A percentile compares a stretch with the other conserved stretches of the same genome.
Conservation (phyloP, 1,139 yeast species). For the Geotrichum phurueaensis region DNA sequence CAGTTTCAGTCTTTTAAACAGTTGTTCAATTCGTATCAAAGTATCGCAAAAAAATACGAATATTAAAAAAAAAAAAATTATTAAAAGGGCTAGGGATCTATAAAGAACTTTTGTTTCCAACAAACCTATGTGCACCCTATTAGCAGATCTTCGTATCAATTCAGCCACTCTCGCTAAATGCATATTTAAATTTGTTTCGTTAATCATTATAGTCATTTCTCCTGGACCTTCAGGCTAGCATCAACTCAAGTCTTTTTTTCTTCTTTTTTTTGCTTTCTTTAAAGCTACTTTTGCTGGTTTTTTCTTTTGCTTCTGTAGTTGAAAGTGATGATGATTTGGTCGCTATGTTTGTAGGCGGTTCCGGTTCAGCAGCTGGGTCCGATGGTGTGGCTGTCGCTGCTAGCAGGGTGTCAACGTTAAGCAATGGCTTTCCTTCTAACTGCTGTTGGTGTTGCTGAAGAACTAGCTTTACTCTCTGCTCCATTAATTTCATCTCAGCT, state of each 20-base stretch:
- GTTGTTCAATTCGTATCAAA: too few species aligned
- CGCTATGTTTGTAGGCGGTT: neutral
- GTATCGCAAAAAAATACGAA: too few species aligned
- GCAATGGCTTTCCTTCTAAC: neutral
- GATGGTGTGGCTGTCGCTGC: neutral
- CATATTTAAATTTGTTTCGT: neutral
- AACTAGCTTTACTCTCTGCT: neutral
- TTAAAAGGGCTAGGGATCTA: too few species aligned
- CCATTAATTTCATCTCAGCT: conserved; percentile 7
- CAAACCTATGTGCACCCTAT: neutral
- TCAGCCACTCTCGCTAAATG: neutral
- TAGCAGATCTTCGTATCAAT: neutral
- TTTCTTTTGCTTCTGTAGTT: neutral
- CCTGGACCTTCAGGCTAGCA: neutral
- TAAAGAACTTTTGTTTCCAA: too few species aligned
- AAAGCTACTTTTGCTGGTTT: neutral
- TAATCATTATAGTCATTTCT: neutral
- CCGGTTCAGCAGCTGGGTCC: neutral
- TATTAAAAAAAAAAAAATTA: too few species aligned
- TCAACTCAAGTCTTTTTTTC: neutral
- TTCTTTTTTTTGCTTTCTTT: neutral
- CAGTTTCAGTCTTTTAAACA: too few species aligned
- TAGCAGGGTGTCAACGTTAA: neutral
- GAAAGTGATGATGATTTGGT: neutral
- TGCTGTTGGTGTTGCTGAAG: neutral